Evolutionary conservation across 345 rosid species (phyloP).

Genomic region (Jatropha curcas): DNA sequence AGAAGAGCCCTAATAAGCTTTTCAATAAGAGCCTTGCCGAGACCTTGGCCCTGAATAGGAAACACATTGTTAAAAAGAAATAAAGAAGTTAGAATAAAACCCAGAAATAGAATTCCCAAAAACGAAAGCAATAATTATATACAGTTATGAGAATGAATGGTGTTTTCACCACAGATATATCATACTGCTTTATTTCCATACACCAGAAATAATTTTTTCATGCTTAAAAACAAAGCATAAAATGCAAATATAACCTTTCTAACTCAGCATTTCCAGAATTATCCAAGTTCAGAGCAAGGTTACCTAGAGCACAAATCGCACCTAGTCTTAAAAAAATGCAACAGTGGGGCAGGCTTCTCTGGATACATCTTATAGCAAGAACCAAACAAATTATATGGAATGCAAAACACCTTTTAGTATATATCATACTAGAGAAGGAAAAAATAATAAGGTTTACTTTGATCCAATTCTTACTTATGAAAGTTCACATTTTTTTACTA

Average conservation of each 20-base stretch:
- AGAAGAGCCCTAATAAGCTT: slow-evolving; percentile 81
- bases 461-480: too few species aligned
- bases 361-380: background rate
- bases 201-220: background rate
- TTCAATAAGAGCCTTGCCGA: slow-evolving; percentile 90
- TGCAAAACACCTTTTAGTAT: background rate
- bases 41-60: slow-evolving; percentile 80
- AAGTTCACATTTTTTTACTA: too few species aligned
- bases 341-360: too few species aligned
- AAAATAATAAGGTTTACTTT: too few species aligned
- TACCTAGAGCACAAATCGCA: background rate
- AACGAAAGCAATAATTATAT: background rate
- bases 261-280: background rate
- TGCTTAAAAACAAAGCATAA: background rate
- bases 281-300: background rate
- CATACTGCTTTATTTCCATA: background rate
- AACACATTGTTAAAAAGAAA: slow-evolving; percentile 13
- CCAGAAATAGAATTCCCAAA: background rate
- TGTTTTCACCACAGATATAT: background rate
- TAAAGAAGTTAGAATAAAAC: slow-evolving; percentile 1
- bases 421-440: too few species aligned
- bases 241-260: background rate
- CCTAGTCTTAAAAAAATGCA: background rate
- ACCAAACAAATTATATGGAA: background rate
- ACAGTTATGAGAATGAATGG: background rate